Evolutionary conservation across 2,329 filamentous ascomycete genomes (phyloP).

Genomic region (Tolypocladium tropicale): DNA sequence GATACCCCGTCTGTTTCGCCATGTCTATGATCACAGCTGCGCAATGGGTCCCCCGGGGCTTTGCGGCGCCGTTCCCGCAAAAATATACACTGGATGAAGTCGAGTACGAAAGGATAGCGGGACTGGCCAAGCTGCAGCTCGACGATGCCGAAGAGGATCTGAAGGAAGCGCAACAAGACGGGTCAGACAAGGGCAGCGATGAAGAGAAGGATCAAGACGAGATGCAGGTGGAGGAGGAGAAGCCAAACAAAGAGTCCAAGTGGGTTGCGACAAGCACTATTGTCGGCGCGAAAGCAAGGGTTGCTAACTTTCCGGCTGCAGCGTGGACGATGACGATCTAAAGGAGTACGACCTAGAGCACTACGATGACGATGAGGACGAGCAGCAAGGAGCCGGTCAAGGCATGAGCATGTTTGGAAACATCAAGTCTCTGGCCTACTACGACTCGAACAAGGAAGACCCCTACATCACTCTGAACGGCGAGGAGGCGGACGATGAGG

Average conservation of each 20-base stretch:
- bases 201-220: conserved; percentile 21
- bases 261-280: neutral
- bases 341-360: conserved; percentile 95
- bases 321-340: conserved; percentile 70
- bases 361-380: conserved; percentile 77
- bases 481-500: conserved; percentile 55
- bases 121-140: conserved; percentile 66
- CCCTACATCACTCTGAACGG: conserved; percentile 88
- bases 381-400: conserved; percentile 41
- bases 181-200: conserved; percentile 11
- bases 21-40: conserved; percentile 72
- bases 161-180: conserved; percentile 52
- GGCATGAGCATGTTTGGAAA: conserved; percentile 92
- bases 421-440: conserved; percentile 85
- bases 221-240: conserved; percentile 16
- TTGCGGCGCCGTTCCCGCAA: conserved; percentile 63
- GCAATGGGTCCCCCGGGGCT: conserved; percentile 67
- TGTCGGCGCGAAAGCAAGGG: neutral
- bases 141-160: conserved; percentile 88
- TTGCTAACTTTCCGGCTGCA: conserved; percentile 17
- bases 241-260: conserved; percentile 2
- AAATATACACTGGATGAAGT: conserved; percentile 68
- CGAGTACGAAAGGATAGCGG: conserved; percentile 66
- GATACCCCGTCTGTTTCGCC: neutral
- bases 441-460: conserved; percentile 88